Conservation (phyloP, 176 grass and related monocot genomes). For the Themeda triandra region DNA sequence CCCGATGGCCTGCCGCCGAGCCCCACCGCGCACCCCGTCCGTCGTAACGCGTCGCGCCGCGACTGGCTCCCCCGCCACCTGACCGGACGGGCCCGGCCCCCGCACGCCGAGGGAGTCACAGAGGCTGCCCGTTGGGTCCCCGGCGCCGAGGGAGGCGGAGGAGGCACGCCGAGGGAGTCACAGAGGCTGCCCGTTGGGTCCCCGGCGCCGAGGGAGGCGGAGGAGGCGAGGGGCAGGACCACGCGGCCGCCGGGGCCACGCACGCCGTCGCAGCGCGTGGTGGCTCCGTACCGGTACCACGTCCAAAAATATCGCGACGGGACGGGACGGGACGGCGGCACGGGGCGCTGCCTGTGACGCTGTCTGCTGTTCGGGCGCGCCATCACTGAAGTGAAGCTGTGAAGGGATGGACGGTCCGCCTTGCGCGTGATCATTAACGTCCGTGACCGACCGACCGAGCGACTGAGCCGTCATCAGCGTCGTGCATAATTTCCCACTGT, state of each 20-base stretch:
- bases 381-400: neutral
- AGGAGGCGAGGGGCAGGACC: neutral
- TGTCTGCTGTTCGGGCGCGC: neutral
- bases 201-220: neutral
- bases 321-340: neutral
- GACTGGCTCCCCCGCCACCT: conserved; percentile 10
- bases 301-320: conserved; percentile 6
- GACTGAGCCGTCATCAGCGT: neutral
- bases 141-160: neutral
- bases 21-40: neutral
- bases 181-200: neutral
- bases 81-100: neutral
- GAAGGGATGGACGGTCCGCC: neutral
- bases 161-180: neutral
- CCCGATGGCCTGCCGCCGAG: neutral
- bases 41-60: neutral
- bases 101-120: neutral
- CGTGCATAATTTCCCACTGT: neutral
- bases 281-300: neutral
- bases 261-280: neutral
- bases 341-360: neutral
- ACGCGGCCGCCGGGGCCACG: neutral
- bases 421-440: neutral
- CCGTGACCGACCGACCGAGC: neutral
- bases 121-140: neutral